phyloP scores from a whole-genome alignment of 805 yeast species.

The Wickerhamomyces ciferrii region DNA sequence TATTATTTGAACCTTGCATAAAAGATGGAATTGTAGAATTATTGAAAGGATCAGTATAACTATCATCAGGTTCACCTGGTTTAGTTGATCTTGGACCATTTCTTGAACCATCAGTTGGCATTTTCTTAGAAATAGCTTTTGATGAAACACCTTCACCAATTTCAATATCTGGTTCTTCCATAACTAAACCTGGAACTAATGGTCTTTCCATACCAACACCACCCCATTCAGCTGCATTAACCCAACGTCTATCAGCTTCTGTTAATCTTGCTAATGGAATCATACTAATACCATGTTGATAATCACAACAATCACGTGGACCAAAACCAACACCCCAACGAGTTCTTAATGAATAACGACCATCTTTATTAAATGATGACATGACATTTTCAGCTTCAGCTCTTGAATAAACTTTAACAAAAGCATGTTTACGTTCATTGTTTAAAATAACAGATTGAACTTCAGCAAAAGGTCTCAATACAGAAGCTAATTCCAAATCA shows the following conservation, averaged over 20 bases:
- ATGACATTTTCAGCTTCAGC: constrained; percentile 85
- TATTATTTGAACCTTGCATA: constrained; percentile 31
- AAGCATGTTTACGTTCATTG: constrained; percentile 90
- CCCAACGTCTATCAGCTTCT: constrained; percentile 92
- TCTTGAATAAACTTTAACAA: constrained; percentile 89
- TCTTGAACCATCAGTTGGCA: constrained; percentile 86
- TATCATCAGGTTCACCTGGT: constrained; percentile 45
- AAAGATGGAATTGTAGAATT: constrained; percentile 19
- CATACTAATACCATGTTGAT: constrained; percentile 82
- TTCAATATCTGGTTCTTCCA: constrained; percentile 97
- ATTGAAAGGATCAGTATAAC: constrained; percentile 22
- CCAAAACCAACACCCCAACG: constrained; percentile 99
- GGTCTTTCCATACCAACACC: constrained; percentile 85
- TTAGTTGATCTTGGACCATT: constrained; percentile 80
- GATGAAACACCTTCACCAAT: constrained; percentile 93
- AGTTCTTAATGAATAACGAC: constrained; percentile 62
- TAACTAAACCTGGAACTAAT: constrained; percentile 68
- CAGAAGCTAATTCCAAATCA: constrained; percentile 62
- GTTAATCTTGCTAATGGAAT: constrained; percentile 86
- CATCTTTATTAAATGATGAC: constrained; percentile 64
- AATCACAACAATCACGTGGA: constrained; percentile 97
- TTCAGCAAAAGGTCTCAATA: constrained; percentile 80
- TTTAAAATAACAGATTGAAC: constrained; percentile 89
- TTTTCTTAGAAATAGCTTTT: constrained; percentile 83
- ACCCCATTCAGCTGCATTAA: constrained; percentile 89